Conservation (phyloP, 2,329 filamentous ascomycete species). For the Pseudogymnoascus sp. region DNA sequence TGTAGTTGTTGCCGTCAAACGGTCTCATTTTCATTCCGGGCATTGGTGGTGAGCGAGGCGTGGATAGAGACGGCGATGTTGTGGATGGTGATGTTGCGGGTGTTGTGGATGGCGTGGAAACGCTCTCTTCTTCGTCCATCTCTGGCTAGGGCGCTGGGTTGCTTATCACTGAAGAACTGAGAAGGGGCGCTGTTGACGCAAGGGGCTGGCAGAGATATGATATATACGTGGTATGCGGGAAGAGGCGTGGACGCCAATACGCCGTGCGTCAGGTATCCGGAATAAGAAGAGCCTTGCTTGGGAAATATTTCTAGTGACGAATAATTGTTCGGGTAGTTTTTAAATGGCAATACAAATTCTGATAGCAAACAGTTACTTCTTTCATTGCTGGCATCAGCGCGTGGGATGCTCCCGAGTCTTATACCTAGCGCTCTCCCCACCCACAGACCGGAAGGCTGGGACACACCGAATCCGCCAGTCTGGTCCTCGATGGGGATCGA, state of each 20-base stretch:
- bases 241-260: not conserved
- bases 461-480: slow-evolving; percentile 1
- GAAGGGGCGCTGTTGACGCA: not conserved
- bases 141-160: not conserved
- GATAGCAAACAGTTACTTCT: not conserved
- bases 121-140: not conserved
- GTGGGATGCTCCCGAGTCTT: not conserved
- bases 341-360: not conserved
- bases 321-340: not conserved
- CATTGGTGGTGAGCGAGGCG: not conserved
- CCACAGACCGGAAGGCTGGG: not conserved
- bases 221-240: not conserved
- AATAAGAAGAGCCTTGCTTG: not conserved
- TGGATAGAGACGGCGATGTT: not conserved
- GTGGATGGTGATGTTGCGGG: not conserved
- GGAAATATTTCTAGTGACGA: not conserved
- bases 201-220: not conserved
- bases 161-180: not conserved
- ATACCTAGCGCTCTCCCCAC: not conserved
- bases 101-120: not conserved
- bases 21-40: not conserved
- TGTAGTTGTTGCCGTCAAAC: not conserved
- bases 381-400: not conserved
- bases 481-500: not conserved
- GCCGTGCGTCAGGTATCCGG: not conserved